Conservation (phyloP, 2,329 filamentous ascomycete genomes). For the Claviceps sp. region DNA sequence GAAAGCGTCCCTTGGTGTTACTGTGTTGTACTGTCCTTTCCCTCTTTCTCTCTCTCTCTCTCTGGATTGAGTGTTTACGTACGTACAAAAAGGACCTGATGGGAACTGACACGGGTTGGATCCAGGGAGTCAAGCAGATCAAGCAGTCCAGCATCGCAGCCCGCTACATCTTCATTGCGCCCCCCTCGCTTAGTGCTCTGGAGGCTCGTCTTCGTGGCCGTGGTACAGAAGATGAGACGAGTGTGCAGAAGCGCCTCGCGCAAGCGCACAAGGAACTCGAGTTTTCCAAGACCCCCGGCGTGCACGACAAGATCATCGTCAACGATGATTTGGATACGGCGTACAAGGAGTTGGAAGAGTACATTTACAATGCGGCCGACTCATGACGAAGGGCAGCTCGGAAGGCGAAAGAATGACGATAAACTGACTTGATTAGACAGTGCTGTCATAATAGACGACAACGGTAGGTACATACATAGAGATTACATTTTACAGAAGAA, state of each 20-base stretch:
- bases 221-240: constrained; percentile 66
- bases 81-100: too few species aligned
- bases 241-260: constrained; percentile 51
- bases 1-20: too few species aligned
- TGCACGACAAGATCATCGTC: constrained; percentile 25
- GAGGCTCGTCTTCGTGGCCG: constrained; percentile 62
- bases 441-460: not conserved
- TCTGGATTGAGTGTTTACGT: too few species aligned
- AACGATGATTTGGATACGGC: constrained; percentile 34
- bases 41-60: too few species aligned
- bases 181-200: constrained; percentile 60
- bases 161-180: constrained; percentile 73
- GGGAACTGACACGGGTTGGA: too few species aligned
- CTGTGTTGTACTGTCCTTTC: too few species aligned
- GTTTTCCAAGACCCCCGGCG: constrained; percentile 53
- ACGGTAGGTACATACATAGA: not conserved
- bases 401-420: not conserved
- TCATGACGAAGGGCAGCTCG: constrained; percentile 4
- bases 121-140: constrained; percentile 74
- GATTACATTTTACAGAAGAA: too few species aligned
- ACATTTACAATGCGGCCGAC: constrained; percentile 25
- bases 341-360: constrained; percentile 39
- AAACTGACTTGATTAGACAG: not conserved
- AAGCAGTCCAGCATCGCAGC: constrained; percentile 61
- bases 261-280: constrained; percentile 66